A percentile compares a stretch with the other conserved stretches of the same genome.
phyloP scores from a whole-genome alignment of 2,329 filamentous ascomycete species.

The Alternaria sp. region DNA sequence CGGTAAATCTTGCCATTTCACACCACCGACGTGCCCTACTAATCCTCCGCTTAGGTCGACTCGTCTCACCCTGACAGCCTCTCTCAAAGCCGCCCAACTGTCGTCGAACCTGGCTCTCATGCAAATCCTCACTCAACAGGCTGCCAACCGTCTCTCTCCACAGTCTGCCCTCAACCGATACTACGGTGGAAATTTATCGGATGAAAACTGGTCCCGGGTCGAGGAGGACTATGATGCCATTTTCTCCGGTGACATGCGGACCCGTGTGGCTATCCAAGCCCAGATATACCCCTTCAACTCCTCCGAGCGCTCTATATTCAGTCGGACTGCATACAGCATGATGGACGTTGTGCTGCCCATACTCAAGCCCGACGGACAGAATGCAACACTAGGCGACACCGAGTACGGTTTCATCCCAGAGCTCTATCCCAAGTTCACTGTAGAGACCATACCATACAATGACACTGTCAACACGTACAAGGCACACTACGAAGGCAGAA shows the following conservation, averaged over 20 bases:
- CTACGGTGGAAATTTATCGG: conserved; percentile 62
- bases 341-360: conserved; percentile 70
- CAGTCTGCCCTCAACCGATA: conserved; percentile 62
- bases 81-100: conserved; percentile 84
- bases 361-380: conserved; percentile 63
- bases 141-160: conserved; percentile 69
- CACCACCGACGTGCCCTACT: not conserved
- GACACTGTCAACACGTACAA: conserved; percentile 43
- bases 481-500: conserved; percentile 55
- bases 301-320: conserved; percentile 57
- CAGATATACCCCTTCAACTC: conserved; percentile 75
- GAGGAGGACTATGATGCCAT: conserved; percentile 74
- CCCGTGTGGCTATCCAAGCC: conserved; percentile 69
- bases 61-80: conserved; percentile 79
- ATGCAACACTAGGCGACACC: conserved; percentile 67
- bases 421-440: conserved; percentile 83
- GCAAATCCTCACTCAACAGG: conserved; percentile 75
- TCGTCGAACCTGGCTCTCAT: conserved; percentile 80
- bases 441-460: conserved; percentile 53
- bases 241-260: conserved; percentile 64
- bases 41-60: conserved; percentile 54
- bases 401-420: conserved; percentile 72
- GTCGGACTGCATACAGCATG: conserved; percentile 58
- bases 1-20: conserved; percentile 46
- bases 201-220: conserved; percentile 68